Base-by-base conservation (phyloP, 768 basidiomycete species). In the Lactarius deliciosus region DNA sequence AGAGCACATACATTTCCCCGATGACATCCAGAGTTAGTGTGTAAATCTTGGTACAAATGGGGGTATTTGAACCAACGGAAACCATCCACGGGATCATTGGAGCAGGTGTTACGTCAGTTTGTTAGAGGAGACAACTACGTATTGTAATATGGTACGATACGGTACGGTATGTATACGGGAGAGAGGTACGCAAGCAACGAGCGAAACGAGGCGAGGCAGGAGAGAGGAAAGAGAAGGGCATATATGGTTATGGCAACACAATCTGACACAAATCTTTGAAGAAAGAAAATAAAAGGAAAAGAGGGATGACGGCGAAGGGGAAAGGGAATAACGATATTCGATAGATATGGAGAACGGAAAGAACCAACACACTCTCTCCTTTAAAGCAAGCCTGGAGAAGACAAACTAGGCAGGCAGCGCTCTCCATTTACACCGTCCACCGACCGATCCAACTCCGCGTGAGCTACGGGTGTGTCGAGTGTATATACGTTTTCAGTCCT, bases 321-420 rank as follows among this genome's bases (percentile, higher is more conserved):
- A 66, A 63, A 47, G 62, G 41, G 62, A 67, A 67, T 67, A 67
- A 67, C 66, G 58, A 67, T 67, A 67, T 67, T 67, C 62, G 66
- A 67, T 67, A 67, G 66, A 63, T 57, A 59, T 54, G 57, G 62
- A 60, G 57, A 66, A 67, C 47, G 61, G 57, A 66, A 67, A 38
- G 61, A 62, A 55, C 62, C 63, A 67, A 67, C 34, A 47, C 65
- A 25, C 64, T 47, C 65, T 57, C 58, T 57, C 60, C 43, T 40
- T 65, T 58, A n/a, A 57, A 62, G 60, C 30, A 57, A 62, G 61
- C 56, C 16, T 22, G 20, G 54, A 64, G 5, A 59, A 59, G 57
- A 34, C 56, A 63, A 63, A 54, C 38, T 38, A 53, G 61, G 61
- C 50, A 38, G 59, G 54, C 32, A 25, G 45, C 61, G 28, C 65